phyloP scores from a whole-genome alignment of 179 eudicot species.

The Gypsophila paniculata region DNA sequence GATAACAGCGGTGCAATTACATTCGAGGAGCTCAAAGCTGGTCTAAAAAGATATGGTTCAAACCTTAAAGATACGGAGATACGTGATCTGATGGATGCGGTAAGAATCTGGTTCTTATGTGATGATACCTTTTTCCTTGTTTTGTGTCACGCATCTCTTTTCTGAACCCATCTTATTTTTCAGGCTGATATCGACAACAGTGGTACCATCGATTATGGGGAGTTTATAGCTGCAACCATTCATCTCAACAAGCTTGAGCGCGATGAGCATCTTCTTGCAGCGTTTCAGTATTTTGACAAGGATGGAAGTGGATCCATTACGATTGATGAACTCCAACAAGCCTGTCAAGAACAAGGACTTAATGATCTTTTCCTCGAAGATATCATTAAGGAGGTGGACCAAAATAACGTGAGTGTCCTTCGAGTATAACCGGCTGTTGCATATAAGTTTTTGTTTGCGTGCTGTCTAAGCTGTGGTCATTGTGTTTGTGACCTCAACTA shows the following conservation, averaged over 20 bases:
- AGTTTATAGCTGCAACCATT: slow-evolving; percentile 51
- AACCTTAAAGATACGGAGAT: slow-evolving; percentile 83
- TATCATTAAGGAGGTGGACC: slow-evolving; percentile 74
- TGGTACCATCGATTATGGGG: slow-evolving; percentile 67
- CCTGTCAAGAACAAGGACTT: slow-evolving; percentile 73
- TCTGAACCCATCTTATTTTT: slow-evolving; percentile 23
- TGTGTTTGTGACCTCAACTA: slow-evolving; percentile 18
- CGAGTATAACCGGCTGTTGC: no score
- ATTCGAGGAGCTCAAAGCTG: slow-evolving; percentile 85
- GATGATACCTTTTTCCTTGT: background rate
- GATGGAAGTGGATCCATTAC: slow-evolving; percentile 92
- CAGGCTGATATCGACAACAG: slow-evolving; percentile 94
- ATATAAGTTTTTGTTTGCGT: background rate
- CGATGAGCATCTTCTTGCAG: slow-evolving; percentile 53
- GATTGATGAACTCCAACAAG: slow-evolving; percentile 82
- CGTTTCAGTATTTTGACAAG: slow-evolving; percentile 52
- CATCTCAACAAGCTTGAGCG: slow-evolving; percentile 57
- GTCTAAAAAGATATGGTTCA: slow-evolving; percentile 75
- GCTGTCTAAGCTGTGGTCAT: slow-evolving; percentile 9
- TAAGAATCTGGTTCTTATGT: slow-evolving; percentile 23
- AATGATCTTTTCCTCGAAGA: slow-evolving; percentile 65
- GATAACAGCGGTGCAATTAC: slow-evolving; percentile 90
- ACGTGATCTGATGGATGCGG: slow-evolving; percentile 88
- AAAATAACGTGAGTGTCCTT: slow-evolving; percentile 63
- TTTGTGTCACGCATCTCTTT: background rate